Conservation (phyloP, 1,284 basidiomycete species). For the Vanrija pseudolonga region DNA sequence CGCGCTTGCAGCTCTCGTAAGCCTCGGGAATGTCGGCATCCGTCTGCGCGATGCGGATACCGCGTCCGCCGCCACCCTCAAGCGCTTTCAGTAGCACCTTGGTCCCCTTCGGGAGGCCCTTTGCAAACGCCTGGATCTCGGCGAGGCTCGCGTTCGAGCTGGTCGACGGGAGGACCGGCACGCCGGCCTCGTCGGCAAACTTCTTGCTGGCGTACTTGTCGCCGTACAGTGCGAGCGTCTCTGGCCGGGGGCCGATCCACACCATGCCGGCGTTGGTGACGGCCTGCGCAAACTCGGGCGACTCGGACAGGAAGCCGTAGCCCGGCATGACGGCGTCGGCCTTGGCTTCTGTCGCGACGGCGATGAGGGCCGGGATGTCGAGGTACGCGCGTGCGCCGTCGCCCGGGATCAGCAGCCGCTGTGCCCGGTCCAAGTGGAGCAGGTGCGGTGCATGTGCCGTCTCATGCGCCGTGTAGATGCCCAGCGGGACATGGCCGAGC, state of each 20-base stretch:
- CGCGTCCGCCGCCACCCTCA: constrained; percentile 70
- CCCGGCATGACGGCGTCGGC: constrained; percentile 49
- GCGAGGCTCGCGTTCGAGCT: constrained; percentile 7
- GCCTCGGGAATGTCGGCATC: constrained; percentile 58
- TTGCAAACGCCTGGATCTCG: constrained; percentile 14
- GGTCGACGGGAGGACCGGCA: constrained; percentile 34
- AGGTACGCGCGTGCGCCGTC: constrained; percentile 14
- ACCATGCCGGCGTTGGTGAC: constrained; percentile 56
- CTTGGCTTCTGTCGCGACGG: constrained; percentile 6
- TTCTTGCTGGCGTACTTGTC: constrained; percentile 64
- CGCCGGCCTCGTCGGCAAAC: constrained; percentile 85
- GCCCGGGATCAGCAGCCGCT: constrained; percentile 13
- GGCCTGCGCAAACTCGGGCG: constrained; percentile 55
- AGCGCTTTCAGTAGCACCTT: constrained; percentile 64
- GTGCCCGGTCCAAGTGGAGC: neutral
- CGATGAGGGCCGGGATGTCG: constrained; percentile 8
- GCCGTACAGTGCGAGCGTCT: constrained; percentile 60
- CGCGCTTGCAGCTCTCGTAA: constrained; percentile 75
- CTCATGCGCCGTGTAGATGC: constrained; percentile 13
- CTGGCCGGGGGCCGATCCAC: constrained; percentile 61
- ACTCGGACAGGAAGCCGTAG: constrained; percentile 86
- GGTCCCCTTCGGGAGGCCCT: constrained; percentile 25
- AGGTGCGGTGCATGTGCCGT: constrained; percentile 12
- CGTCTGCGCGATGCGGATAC: constrained; percentile 60
- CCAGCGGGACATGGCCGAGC: constrained; percentile 12